Evolutionary conservation across 2,329 filamentous ascomycete genomes (phyloP), one percentile per base, ranked within the genome.

Genomic region (Sodiomyces alkalinus): DNA sequence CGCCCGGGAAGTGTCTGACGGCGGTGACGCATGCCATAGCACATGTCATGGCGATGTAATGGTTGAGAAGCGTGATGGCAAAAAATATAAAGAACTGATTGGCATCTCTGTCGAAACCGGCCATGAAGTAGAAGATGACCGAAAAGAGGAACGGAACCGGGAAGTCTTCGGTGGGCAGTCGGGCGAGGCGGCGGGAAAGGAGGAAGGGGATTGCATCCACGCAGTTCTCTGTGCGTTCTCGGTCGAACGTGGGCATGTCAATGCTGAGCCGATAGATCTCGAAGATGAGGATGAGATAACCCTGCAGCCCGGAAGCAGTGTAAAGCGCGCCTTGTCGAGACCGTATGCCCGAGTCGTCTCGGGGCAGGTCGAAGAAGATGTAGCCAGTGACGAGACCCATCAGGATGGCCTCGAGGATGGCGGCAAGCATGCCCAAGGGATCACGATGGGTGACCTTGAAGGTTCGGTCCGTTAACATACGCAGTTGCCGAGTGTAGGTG

Each of bases 91-190:
- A 74, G 48, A 83, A 85, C 30, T 76, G 68, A 2, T 43, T 50
- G 0, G 62, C 68, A 7, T 74, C 64, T 3, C 63, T 58, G 26
- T 79, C 68, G 39, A 83, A 80, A 0, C 77, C 78, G 6, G 72
- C 68, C 74, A 85, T 82, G 46, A 81, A 85, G 48, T 85, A 86
- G 43, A 74, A 75, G 6, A 85, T 74, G 2, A 73, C 51, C 5
- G 73, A 73, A 42, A 76, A 85, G 4, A 82, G 46, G 11, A 82
- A 61, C 0, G 79, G 79, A 1, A 82, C 76, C 0, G 77, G 75
- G 0, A 85, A 43, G 42, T 85, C 79, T 44, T 86, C 79, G 1
- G 77, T 70, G 2, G 74, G 59, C 14, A 83, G 52, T 5, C 77
- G 64, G 1, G 80, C 76, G 5, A 82, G 48, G 16, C 80, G 63